These are phyloP conservation scores for Ramaria rubella DNA, from an alignment of 768 basidiomycete genomes.

Conservation along the genomic window DNA sequence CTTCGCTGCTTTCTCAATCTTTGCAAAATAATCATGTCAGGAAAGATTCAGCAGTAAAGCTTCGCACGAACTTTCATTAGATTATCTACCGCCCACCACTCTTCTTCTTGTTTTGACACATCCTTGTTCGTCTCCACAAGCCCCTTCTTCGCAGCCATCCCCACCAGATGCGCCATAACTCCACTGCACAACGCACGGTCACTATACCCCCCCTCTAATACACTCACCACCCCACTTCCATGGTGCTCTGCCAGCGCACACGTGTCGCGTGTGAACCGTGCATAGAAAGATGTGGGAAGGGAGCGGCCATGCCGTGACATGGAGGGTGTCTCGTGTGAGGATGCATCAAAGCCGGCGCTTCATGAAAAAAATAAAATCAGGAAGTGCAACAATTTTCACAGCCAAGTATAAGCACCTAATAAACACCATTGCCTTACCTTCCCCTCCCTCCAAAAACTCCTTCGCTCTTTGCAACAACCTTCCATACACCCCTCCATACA, in stretches of 20 bases:
- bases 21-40: neutral
- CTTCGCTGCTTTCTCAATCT: slow-evolving; percentile 65
- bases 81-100: slow-evolving; percentile 64
- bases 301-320: slow-evolving; percentile 93
- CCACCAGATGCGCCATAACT: slow-evolving; percentile 72
- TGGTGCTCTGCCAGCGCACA: slow-evolving; percentile 55
- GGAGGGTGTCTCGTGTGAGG: slow-evolving; percentile 79
- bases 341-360: slow-evolving; percentile 93
- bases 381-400: slow-evolving; percentile 5
- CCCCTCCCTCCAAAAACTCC: slow-evolving; percentile 55
- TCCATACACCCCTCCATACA: slow-evolving; percentile 64
- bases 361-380: neutral
- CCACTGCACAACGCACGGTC: slow-evolving; percentile 84
- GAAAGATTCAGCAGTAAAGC: neutral
- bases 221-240: slow-evolving; percentile 71
- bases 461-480: slow-evolving; percentile 58
- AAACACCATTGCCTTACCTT: slow-evolving; percentile 64
- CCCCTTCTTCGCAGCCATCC: slow-evolving; percentile 40
- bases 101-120: slow-evolving; percentile 18
- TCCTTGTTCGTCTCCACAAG: slow-evolving; percentile 26
- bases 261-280: slow-evolving; percentile 73
- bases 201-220: slow-evolving; percentile 94
- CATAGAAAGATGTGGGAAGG: slow-evolving; percentile 81
- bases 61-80: slow-evolving; percentile 44
- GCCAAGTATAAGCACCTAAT: slow-evolving; percentile 55